These are phyloP conservation scores for Capsicum baccatum DNA, from an alignment of 257 asterid genomes.

Conservation along the genomic window DNA sequence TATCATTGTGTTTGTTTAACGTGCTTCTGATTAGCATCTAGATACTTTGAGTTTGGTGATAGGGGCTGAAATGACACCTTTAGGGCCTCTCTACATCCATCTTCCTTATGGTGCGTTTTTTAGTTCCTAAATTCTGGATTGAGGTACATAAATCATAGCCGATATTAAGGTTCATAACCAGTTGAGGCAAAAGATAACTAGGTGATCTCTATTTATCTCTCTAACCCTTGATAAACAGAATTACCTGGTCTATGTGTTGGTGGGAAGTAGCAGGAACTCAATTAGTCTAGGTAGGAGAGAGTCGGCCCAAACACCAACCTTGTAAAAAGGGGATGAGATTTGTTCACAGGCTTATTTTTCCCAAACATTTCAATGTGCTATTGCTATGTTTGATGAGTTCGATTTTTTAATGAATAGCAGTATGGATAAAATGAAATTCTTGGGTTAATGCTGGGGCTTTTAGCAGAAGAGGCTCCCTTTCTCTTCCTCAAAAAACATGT, in stretches of 20 bases:
- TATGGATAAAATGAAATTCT: too few species aligned
- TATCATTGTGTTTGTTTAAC: neutral
- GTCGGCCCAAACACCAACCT: too few species aligned
- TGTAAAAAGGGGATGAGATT: too few species aligned
- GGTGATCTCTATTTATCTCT: neutral
- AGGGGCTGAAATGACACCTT: neutral
- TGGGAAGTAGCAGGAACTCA: neutral
- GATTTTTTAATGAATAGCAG: too few species aligned
- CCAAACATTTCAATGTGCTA: too few species aligned
- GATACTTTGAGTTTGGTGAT: neutral
- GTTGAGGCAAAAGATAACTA: neutral
- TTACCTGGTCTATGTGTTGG: neutral
- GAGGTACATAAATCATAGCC: neutral
- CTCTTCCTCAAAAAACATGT: too few species aligned
- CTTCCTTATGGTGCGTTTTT: neutral
- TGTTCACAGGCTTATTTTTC: too few species aligned
- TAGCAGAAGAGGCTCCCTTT: too few species aligned
- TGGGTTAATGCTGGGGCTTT: too few species aligned
- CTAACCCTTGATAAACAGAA: neutral
- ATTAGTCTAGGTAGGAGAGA: too few species aligned
- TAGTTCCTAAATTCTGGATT: constrained; percentile 10
- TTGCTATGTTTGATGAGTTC: too few species aligned
- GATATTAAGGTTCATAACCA: neutral
- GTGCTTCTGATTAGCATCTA: neutral
- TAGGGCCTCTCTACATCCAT: neutral